Conservation (phyloP, 1,284 basidiomycete species). For the Austroboletus novae-zelandiae region DNA sequence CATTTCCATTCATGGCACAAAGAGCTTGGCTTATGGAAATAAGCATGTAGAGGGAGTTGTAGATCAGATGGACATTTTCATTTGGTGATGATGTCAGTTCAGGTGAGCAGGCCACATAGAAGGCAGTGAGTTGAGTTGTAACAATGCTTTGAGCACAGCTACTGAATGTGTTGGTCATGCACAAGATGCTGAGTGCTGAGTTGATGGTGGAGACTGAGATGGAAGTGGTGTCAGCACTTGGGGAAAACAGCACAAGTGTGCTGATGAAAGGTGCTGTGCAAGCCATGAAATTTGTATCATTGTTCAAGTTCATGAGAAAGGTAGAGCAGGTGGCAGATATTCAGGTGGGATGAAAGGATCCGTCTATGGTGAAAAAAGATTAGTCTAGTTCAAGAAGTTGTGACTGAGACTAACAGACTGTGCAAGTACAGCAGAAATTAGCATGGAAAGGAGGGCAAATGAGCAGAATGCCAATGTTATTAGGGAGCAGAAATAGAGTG, state of each 20-base stretch:
- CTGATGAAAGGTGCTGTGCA: constrained; percentile 68
- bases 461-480: constrained; percentile 31
- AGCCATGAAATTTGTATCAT: constrained; percentile 49
- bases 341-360: constrained; percentile 60
- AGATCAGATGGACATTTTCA: constrained; percentile 53
- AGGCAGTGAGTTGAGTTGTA: constrained; percentile 59
- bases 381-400: not conserved
- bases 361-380: constrained; percentile 19
- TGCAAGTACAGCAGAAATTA: constrained; percentile 18
- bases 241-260: constrained; percentile 60
- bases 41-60: constrained; percentile 78
- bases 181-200: constrained; percentile 58
- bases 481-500: not conserved
- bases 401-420: constrained; percentile 15
- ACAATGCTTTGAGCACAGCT: constrained; percentile 61
- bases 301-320: constrained; percentile 67
- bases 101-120: constrained; percentile 63
- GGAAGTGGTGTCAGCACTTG: constrained; percentile 41
- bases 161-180: constrained; percentile 40
- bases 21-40: constrained; percentile 63
- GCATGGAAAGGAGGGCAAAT: constrained; percentile 20
- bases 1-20: constrained; percentile 72
- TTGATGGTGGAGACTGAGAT: constrained; percentile 48
- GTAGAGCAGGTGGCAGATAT: constrained; percentile 57
- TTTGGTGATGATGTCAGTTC: constrained; percentile 63